phyloP scores from a whole-genome alignment of 2,329 filamentous ascomycete genomes.

The Talaromyces funiculosus region DNA sequence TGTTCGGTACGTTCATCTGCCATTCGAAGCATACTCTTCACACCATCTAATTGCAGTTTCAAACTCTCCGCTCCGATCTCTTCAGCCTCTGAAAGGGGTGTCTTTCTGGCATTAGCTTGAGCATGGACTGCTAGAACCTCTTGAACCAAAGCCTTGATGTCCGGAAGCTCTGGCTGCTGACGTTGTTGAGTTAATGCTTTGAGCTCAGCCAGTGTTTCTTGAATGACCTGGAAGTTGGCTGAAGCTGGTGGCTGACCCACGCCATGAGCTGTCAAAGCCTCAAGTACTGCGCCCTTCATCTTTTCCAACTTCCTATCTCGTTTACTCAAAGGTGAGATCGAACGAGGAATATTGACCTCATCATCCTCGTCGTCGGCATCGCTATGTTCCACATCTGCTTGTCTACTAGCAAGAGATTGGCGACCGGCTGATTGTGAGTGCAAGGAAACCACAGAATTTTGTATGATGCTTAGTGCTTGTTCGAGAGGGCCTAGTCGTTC shows the following conservation, averaged over 20 bases:
- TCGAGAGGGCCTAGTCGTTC: slow-evolving; percentile 75
- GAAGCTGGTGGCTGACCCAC: slow-evolving; percentile 22
- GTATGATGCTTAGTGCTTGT: slow-evolving; percentile 69
- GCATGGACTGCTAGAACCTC: slow-evolving; percentile 50
- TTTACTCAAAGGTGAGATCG: slow-evolving; percentile 62
- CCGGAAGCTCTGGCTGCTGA: slow-evolving; percentile 37
- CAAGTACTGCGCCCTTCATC: slow-evolving; percentile 62
- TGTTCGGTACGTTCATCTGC: slow-evolving; percentile 60
- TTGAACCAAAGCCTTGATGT: slow-evolving; percentile 59
- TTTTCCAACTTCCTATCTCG: slow-evolving; percentile 77
- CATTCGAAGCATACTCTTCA: slow-evolving; percentile 62
- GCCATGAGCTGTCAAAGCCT: slow-evolving; percentile 54
- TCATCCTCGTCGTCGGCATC: slow-evolving; percentile 92
- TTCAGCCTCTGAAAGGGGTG: slow-evolving; percentile 39
- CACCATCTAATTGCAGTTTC: slow-evolving; percentile 57
- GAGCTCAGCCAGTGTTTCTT: slow-evolving; percentile 32
- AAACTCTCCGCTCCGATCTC: slow-evolving; percentile 46
- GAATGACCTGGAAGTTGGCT: slow-evolving; percentile 35
- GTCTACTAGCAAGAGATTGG: slow-evolving; percentile 59
- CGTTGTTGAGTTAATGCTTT: slow-evolving; percentile 21
- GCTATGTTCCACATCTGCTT: slow-evolving; percentile 66
- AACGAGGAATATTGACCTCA: slow-evolving; percentile 52
- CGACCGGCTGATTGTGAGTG: slow-evolving; percentile 53
- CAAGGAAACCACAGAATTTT: slow-evolving; percentile 59
- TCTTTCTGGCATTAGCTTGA: slow-evolving; percentile 42